phyloP scores from a whole-genome alignment of 2,329 filamentous ascomycete species.

The Microsporum audouinii region DNA sequence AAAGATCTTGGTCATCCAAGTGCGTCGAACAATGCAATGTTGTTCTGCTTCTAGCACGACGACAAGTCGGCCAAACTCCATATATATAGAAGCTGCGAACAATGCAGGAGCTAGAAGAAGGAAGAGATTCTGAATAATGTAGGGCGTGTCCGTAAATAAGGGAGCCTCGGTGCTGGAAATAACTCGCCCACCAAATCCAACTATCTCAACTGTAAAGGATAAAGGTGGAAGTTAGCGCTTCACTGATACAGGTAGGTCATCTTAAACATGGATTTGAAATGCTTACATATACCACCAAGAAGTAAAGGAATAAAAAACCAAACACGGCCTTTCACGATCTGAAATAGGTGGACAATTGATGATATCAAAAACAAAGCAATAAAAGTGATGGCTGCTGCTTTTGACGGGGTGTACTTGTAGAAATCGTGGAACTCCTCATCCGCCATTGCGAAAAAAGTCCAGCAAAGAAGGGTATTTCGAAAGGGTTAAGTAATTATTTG shows the following conservation, averaged over 20 bases:
- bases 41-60: constrained; percentile 15
- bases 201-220: constrained; percentile 32
- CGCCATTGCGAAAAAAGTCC: constrained; percentile 1
- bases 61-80: constrained; percentile 22
- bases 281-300: constrained; percentile 23
- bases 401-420: constrained; percentile 32
- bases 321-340: constrained; percentile 25
- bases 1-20: constrained; percentile 23
- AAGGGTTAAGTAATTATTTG: background rate
- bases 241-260: background rate
- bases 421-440: constrained; percentile 13
- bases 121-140: constrained; percentile 22
- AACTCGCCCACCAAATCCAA: constrained; percentile 41
- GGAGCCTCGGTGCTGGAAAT: constrained; percentile 26
- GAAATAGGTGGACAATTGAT: constrained; percentile 30
- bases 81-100: constrained; percentile 24
- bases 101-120: constrained; percentile 24
- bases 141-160: constrained; percentile 17
- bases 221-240: background rate
- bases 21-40: constrained; percentile 16
- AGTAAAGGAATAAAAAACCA: constrained; percentile 23
- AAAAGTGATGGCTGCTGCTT: constrained; percentile 36
- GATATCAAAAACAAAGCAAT: constrained; percentile 33
- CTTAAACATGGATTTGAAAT: background rate
- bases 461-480: background rate